These are phyloP conservation scores for Bruguiera hainesii DNA, from an alignment of 441 rosid genomes.

Conservation along the genomic window DNA sequence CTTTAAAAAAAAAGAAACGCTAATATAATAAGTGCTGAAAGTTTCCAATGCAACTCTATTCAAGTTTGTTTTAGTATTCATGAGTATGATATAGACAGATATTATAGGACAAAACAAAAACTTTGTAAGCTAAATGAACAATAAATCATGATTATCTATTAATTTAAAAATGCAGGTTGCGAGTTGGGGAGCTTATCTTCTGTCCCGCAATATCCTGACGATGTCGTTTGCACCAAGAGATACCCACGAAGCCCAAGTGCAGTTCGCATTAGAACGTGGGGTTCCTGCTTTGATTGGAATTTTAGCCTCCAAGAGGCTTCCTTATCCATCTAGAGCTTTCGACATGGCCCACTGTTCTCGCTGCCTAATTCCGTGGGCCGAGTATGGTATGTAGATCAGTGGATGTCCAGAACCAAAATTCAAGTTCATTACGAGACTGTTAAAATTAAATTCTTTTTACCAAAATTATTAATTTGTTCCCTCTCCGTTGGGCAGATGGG, in stretches of 20 bases:
- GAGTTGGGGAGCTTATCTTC: constrained; percentile 89
- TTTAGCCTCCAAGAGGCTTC: constrained; percentile 78
- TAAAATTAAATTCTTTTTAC: too few relatives aligned
- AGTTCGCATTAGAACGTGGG: constrained; percentile 86
- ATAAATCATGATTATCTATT: too few relatives aligned
- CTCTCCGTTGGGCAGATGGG: constrained; percentile 40
- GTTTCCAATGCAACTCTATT: too few relatives aligned
- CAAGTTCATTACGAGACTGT: too few relatives aligned
- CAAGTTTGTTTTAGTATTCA: too few relatives aligned
- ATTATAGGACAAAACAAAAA: too few relatives aligned
- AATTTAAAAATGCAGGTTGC: constrained; percentile 53
- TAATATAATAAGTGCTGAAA: too few relatives aligned
- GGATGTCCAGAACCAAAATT: neutral
- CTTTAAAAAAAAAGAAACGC: too few relatives aligned
- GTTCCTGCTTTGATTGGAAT: constrained; percentile 84
- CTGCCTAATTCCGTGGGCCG: constrained; percentile 86
- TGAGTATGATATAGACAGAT: too few relatives aligned
- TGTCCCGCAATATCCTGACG: constrained; percentile 63
- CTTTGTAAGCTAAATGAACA: too few relatives aligned
- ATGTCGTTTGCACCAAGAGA: constrained; percentile 90
- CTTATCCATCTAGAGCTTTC: constrained; percentile 78
- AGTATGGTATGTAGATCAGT: constrained; percentile 30
- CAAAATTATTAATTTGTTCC: too few relatives aligned
- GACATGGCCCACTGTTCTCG: constrained; percentile 98
- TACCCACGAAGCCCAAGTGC: constrained; percentile 89